A percentile compares a stretch with the other conserved stretches of the same genome.
phyloP scores from a whole-genome alignment of 2,329 filamentous ascomycete genomes.

The Coniochaeta pulveracea region DNA sequence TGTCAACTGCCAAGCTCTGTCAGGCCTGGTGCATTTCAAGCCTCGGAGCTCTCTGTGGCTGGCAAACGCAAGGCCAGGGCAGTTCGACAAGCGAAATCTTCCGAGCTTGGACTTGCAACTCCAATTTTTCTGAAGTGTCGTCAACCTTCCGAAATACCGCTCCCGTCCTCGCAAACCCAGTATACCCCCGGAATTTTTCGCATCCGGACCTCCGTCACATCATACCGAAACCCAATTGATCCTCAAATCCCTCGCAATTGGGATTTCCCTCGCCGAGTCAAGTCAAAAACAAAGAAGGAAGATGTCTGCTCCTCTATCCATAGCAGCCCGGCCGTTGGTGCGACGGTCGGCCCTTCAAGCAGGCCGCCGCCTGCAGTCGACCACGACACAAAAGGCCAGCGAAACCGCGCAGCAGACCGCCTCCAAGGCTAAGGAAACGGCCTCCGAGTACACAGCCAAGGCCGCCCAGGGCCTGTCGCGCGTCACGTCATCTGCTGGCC shows the following conservation, averaged over 20 bases:
- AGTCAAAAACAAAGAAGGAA: conserved; percentile 5
- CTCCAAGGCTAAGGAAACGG: conserved; percentile 28
- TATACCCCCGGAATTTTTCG: conserved; percentile 4
- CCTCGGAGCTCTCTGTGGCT: conserved; percentile 4
- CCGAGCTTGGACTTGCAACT: conserved; percentile 14
- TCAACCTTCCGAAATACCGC: background rate
- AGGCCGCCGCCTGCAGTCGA: conserved; percentile 25
- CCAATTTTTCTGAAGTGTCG: conserved; percentile 16
- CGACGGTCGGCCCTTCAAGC: conserved; percentile 33
- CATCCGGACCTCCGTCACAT: conserved; percentile 8
- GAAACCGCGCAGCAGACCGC: conserved; percentile 27
- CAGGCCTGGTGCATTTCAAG: conserved; percentile 11
- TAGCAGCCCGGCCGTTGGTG: conserved; percentile 26
- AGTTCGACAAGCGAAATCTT: conserved; percentile 18
- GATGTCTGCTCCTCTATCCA: conserved; percentile 14
- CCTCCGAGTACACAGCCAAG: conserved; percentile 44
- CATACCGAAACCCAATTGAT: conserved; percentile 3
- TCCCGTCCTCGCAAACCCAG: conserved; percentile 7
- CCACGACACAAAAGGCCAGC: conserved; percentile 1
- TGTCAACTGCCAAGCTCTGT: conserved; percentile 10
- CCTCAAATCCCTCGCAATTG: background rate
- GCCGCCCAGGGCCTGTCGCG: conserved; percentile 74
- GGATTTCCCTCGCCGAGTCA: background rate
- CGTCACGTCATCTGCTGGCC: conserved; percentile 70
- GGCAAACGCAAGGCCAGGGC: conserved; percentile 9